Percentiles rank a stretch among this genome's conserved stretches.
These are phyloP conservation scores for Metarhizium rileyi DNA, from an alignment of 2,329 filamentous ascomycete species.

Conservation along the genomic window DNA sequence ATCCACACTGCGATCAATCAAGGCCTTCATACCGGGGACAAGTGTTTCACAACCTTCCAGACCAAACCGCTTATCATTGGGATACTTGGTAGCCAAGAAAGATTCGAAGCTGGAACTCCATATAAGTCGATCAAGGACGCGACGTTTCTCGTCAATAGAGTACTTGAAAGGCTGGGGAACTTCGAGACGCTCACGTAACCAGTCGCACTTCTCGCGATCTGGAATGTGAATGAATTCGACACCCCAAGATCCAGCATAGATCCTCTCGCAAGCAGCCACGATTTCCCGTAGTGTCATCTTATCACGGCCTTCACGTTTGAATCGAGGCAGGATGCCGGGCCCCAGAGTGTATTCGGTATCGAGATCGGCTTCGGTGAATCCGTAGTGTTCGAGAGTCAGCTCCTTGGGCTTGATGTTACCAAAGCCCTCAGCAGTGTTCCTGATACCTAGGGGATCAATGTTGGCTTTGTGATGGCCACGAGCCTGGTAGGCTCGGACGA, in stretches of 20 bases:
- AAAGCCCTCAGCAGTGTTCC: constrained; percentile 64
- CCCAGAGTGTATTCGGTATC: constrained; percentile 87
- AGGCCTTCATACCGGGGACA: constrained; percentile 97
- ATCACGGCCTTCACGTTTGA: constrained; percentile 76
- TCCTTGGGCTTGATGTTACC: constrained; percentile 86
- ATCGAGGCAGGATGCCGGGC: constrained; percentile 88
- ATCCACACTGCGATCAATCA: constrained; percentile 96
- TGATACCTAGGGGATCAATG: constrained; percentile 91
- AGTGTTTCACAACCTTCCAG: constrained; percentile 94
- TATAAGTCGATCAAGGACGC: constrained; percentile 93
- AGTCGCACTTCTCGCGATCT: constrained; percentile 94
- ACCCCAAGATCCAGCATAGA: constrained; percentile 96
- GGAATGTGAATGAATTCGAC: constrained; percentile 99
- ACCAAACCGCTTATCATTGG: constrained; percentile 99
- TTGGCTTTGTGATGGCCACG: constrained; percentile 97
- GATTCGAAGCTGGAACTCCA: constrained; percentile 97
- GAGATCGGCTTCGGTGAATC: constrained; percentile 89
- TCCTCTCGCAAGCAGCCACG: constrained; percentile 81
- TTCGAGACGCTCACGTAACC: constrained; percentile 91
- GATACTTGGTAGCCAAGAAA: constrained; percentile 95
- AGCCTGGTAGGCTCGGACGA: constrained; percentile 95
- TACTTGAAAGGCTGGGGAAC: constrained; percentile 94
- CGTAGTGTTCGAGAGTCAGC: constrained; percentile 85
- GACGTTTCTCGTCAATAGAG: constrained; percentile 94
- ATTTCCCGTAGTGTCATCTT: constrained; percentile 98